A percentile compares a stretch with the other conserved stretches of the same genome.
Conservation (phyloP, 2,329 filamentous ascomycete genomes). For the Penicillium sp. region DNA sequence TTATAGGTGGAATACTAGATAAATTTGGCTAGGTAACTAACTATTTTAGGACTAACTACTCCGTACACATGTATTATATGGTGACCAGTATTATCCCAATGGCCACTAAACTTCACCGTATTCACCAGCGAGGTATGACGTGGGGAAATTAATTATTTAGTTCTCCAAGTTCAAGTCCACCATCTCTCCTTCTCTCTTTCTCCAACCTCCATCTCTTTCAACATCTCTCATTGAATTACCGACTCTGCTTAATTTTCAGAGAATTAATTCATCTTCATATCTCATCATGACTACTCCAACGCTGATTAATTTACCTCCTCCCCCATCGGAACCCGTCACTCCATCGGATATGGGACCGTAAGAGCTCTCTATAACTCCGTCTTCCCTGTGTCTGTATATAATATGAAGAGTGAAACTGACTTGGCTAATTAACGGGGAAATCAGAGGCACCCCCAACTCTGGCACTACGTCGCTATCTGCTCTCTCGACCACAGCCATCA, state of each 20-base stretch:
- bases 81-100: not conserved
- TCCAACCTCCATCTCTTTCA: not conserved
- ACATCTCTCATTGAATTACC: not conserved
- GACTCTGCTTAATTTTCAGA: not conserved
- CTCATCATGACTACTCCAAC: slow-evolving; percentile 56
- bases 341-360: slow-evolving; percentile 84
- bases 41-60: not conserved
- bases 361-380: slow-evolving; percentile 40
- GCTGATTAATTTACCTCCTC: slow-evolving; percentile 79
- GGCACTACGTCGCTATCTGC: slow-evolving; percentile 88
- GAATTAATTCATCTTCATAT: not conserved
- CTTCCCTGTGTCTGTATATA: slow-evolving; percentile 9
- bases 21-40: too few species aligned
- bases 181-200: not conserved
- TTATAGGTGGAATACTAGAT: not conserved
- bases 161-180: not conserved
- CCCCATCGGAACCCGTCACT: slow-evolving; percentile 78
- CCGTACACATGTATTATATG: too few species aligned
- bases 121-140: not conserved
- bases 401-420: slow-evolving; percentile 17
- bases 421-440: slow-evolving; percentile 11
- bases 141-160: slow-evolving; percentile 2
- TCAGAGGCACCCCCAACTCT: slow-evolving; percentile 86
- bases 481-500: slow-evolving; percentile 90
- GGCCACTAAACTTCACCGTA: fast-evolving